Evolutionary conservation across 768 basidiomycete genomes (phyloP).

Genomic region (Boletus rubropictus): DNA sequence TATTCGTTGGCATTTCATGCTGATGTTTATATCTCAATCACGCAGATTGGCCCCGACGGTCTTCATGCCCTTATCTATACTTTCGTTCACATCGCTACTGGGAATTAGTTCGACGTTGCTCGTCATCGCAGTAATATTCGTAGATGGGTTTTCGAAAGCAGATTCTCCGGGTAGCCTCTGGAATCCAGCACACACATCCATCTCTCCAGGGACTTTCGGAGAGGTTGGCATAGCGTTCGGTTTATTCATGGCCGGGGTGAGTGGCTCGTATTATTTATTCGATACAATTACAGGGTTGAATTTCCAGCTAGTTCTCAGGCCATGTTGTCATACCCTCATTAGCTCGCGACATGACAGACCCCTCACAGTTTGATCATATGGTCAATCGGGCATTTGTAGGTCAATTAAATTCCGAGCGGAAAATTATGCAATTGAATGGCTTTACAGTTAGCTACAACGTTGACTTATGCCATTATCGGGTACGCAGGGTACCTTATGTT

Average conservation of each 20-base stretch:
- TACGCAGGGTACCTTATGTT: constrained; percentile 91
- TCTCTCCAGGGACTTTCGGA: constrained; percentile 45
- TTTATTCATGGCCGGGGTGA: constrained; percentile 86
- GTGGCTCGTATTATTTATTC: constrained; percentile 16
- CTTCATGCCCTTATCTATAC: constrained; percentile 76
- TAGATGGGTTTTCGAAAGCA: constrained; percentile 74
- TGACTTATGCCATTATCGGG: constrained; percentile 62
- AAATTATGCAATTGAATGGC: not conserved
- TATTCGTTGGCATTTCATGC: not conserved
- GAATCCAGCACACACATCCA: constrained; percentile 62
- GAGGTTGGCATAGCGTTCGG: constrained; percentile 80
- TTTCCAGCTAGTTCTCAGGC: constrained; percentile 62
- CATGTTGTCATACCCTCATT: constrained; percentile 90
- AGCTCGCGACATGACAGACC: constrained; percentile 84
- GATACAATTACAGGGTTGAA: not conserved
- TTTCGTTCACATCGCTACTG: constrained; percentile 85
- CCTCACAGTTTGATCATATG: constrained; percentile 73
- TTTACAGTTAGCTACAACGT: constrained; percentile 54
- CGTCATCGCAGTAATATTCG: constrained; percentile 69
- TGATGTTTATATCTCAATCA: constrained; percentile 2
- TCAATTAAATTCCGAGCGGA: constrained; percentile 3
- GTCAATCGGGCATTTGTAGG: constrained; percentile 82
- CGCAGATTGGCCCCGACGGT: constrained; percentile 75
- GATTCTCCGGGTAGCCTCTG: constrained; percentile 77
- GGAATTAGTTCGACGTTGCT: constrained; percentile 76